Evolutionary conservation across 306 rosid species (phyloP).

Genomic region (Inga leiocalycina): DNA sequence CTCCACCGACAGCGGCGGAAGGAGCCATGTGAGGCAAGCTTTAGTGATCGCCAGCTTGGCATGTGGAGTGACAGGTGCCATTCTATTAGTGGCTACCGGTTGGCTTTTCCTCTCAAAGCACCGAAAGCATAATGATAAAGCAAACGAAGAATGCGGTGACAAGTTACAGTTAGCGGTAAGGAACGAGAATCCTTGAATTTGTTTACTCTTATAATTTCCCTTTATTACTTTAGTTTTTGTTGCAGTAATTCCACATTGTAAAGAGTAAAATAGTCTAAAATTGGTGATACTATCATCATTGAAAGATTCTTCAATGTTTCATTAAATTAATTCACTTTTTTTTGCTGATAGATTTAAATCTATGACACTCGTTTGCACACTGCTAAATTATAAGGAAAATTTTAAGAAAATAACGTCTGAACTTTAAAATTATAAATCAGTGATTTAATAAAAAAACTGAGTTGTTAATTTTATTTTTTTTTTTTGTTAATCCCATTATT

Average conservation of each 20-base stretch:
- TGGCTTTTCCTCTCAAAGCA: slow-evolving; percentile 49
- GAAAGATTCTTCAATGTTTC: not conserved
- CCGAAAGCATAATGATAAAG: slow-evolving; percentile 27
- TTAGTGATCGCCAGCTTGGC: slow-evolving; percentile 65
- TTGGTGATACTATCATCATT: not conserved
- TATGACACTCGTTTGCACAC: not conserved
- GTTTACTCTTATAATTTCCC: not conserved
- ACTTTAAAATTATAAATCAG: too few relatives aligned
- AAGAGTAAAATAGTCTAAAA: not conserved
- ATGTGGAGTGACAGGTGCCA: slow-evolving; percentile 82
- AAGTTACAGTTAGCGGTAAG: slow-evolving; percentile 41
- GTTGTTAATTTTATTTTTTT: too few relatives aligned
- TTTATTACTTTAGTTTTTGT: not conserved
- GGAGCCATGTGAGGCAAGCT: slow-evolving; percentile 44
- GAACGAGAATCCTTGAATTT: slow-evolving; percentile 1
- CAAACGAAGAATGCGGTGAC: slow-evolving; percentile 23
- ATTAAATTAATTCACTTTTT: not conserved
- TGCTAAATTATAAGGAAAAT: not conserved
- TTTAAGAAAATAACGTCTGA: too few relatives aligned
- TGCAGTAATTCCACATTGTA: not conserved
- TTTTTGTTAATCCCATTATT: too few relatives aligned
- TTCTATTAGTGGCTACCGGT: slow-evolving; percentile 58
- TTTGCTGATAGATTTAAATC: too few relatives aligned
- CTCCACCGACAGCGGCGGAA: slow-evolving; percentile 14
- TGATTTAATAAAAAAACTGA: too few relatives aligned